Evolutionary conservation across 208 protist species (phyloP).

Genomic region (Acanthamoeba castellanii): DNA sequence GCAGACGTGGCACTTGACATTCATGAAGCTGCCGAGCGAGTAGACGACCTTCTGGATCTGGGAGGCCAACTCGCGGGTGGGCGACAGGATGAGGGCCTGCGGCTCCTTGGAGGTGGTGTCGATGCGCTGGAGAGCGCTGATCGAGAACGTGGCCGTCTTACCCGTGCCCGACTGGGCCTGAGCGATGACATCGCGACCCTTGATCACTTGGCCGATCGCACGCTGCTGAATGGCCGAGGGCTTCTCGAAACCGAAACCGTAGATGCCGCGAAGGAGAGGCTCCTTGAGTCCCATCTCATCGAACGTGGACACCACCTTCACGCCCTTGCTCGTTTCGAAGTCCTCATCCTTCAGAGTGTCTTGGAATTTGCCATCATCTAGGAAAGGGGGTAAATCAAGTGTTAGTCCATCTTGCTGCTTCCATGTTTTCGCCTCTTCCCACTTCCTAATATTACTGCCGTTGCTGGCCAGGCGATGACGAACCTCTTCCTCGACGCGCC

Average conservation of each 20-base stretch:
- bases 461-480: no score
- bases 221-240: constrained; percentile 99
- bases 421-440: background rate
- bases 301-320: constrained; percentile 90
- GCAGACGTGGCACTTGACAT: constrained; percentile 87
- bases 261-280: constrained; percentile 97
- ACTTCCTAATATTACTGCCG: no score
- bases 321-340: constrained; percentile 33
- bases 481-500: background rate
- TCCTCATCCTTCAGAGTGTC: constrained; percentile 27
- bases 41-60: constrained; percentile 97
- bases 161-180: constrained; percentile 95
- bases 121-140: constrained; percentile 95
- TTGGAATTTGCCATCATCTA: constrained; percentile 31
- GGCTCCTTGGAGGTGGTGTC: constrained; percentile 92
- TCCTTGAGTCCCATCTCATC: constrained; percentile 98
- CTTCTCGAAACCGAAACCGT: constrained; percentile 99
- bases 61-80: constrained; percentile 96
- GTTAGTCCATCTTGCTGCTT: background rate
- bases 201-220: constrained; percentile 97
- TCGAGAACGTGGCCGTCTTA: constrained; percentile 99
- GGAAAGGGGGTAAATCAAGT: background rate
- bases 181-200: constrained; percentile 96
- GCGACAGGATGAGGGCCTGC: constrained; percentile 96
- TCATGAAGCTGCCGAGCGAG: constrained; percentile 97